Percentiles rank a stretch among this genome's conserved stretches.
These are phyloP conservation scores for Aureobasidium uvarum DNA, from an alignment of 2,329 filamentous ascomycete species.

Conservation along the genomic window DNA sequence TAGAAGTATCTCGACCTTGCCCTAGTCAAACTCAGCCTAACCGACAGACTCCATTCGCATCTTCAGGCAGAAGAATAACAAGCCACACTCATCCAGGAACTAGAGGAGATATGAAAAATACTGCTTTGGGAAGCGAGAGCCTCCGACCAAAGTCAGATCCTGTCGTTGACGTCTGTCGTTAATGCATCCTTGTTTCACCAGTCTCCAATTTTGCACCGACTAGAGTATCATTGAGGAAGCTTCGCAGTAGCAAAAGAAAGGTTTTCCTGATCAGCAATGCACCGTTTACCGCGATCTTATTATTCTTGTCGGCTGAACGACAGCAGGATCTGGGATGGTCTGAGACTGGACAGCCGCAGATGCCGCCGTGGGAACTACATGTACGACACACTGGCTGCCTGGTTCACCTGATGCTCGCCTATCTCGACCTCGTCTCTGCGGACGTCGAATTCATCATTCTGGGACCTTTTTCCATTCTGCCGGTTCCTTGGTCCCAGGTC, in stretches of 20 bases:
- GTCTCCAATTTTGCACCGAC: background rate
- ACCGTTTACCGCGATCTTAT: background rate
- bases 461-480: too few relatives aligned
- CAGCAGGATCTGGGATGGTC: background rate
- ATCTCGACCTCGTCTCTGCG: background rate
- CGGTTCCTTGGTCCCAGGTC: too few relatives aligned
- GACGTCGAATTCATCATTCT: too few relatives aligned
- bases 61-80: background rate
- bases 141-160: background rate
- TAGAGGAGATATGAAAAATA: background rate
- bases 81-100: background rate
- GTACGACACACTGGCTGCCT: background rate
- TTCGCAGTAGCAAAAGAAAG: background rate
- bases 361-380: background rate
- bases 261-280: background rate
- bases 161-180: background rate
- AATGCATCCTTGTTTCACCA: slow-evolving; percentile 8
- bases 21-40: background rate
- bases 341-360: background rate
- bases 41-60: background rate
- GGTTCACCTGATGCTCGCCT: background rate
- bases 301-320: background rate
- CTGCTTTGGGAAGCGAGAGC: background rate
- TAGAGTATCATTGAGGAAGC: background rate
- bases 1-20: background rate